Evolutionary conservation across 2,329 filamentous ascomycete genomes (phyloP).

Genomic region (Verticillium nonalfalfae): DNA sequence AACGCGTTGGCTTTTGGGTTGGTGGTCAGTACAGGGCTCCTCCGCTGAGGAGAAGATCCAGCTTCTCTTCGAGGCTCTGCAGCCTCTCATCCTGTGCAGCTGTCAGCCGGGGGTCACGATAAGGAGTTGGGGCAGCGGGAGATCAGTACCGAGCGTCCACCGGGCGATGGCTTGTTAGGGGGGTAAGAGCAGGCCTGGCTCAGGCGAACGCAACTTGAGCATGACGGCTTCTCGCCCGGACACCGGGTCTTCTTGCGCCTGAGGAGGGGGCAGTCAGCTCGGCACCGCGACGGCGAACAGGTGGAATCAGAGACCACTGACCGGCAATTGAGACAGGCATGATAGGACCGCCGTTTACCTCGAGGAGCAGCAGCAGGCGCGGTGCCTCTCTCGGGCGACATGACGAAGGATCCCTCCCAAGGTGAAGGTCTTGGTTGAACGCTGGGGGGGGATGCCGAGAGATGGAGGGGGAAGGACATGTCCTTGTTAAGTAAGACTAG

Average conservation of each 20-base stretch:
- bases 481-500: background rate
- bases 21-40: slow-evolving; percentile 21
- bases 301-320: slow-evolving; percentile 15
- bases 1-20: slow-evolving; percentile 1
- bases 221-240: slow-evolving; percentile 43
- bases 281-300: background rate
- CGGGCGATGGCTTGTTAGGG: slow-evolving; percentile 26
- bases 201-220: slow-evolving; percentile 42
- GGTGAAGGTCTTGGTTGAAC: background rate
- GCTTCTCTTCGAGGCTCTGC: slow-evolving; percentile 44
- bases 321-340: slow-evolving; percentile 42
- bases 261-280: slow-evolving; percentile 7
- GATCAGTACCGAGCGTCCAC: slow-evolving; percentile 33
- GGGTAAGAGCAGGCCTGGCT: slow-evolving; percentile 41
- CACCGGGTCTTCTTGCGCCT: slow-evolving; percentile 45
- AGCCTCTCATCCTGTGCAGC: slow-evolving; percentile 37
- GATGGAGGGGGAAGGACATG: background rate
- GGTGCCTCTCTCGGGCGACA: slow-evolving; percentile 25
- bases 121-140: background rate
- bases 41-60: slow-evolving; percentile 41
- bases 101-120: background rate
- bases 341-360: slow-evolving; percentile 30
- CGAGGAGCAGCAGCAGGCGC: slow-evolving; percentile 15
- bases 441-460: background rate
- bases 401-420: slow-evolving; percentile 9